A percentile compares a stretch with the other conserved stretches of the same genome.
Evolutionary conservation across 2,329 filamentous ascomycete genomes (phyloP).

Genomic region (Cercospora sp.): DNA sequence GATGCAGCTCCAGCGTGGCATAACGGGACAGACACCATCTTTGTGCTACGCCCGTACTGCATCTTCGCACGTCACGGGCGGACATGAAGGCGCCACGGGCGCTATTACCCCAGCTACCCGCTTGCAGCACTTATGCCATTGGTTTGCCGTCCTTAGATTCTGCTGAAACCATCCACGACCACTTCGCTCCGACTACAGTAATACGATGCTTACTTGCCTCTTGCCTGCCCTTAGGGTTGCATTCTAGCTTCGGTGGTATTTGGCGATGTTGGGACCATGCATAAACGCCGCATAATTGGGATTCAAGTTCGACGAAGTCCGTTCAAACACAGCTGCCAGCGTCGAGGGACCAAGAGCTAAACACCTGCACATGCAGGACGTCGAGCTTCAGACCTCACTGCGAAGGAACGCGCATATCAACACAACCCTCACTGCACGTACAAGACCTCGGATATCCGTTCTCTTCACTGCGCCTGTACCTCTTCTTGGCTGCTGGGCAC

Average conservation of each 20-base stretch:
- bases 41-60: background rate
- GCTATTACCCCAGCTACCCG: background rate
- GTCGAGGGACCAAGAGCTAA: background rate
- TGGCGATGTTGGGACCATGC: background rate
- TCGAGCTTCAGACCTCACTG: background rate
- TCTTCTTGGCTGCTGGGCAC: conserved; percentile 11
- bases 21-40: background rate
- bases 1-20: background rate
- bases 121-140: background rate
- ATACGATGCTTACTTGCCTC: background rate
- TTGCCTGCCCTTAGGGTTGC: background rate
- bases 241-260: background rate
- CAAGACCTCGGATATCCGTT: conserved; percentile 7
- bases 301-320: background rate
- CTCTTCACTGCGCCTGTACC: background rate
- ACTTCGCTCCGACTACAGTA: background rate
- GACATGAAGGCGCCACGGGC: background rate
- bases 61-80: background rate
- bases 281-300: background rate
- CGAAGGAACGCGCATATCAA: background rate
- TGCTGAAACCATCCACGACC: background rate
- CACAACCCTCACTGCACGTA: background rate
- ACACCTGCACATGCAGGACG: background rate
- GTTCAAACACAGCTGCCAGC: background rate
- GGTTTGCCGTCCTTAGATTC: background rate